A percentile compares a stretch with the other conserved stretches of the same genome.
Evolutionary conservation across 352 stramenopile species (phyloP).

Genomic region (Globisporangium alternatum): DNA sequence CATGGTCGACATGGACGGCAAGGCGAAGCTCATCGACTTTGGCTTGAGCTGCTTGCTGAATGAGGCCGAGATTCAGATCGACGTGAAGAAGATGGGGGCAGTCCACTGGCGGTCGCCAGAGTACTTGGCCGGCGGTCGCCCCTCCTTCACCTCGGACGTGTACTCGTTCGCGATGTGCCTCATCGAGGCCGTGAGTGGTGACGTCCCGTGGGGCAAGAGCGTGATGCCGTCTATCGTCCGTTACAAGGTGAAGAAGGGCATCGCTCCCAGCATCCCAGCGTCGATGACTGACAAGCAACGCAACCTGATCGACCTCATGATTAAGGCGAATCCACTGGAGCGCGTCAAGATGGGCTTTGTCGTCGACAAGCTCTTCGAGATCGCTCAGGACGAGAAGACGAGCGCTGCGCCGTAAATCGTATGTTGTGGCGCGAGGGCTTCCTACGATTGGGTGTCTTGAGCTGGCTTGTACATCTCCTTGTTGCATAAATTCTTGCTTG

Average conservation of each 20-base stretch:
- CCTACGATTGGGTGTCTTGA: too few relatives aligned
- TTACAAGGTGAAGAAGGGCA: background rate
- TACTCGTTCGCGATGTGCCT: slow-evolving; percentile 1
- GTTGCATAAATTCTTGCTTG: too few relatives aligned
- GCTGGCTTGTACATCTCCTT: too few relatives aligned
- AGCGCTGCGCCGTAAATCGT: background rate
- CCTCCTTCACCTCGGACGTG: slow-evolving; percentile 9
- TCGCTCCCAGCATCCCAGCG: background rate
- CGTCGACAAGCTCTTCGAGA: background rate
- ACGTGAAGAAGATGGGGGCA: background rate
- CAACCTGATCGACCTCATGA: background rate
- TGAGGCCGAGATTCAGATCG: slow-evolving; percentile 6
- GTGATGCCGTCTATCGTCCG: background rate
- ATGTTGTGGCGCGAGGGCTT: background rate
- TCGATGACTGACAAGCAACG: background rate
- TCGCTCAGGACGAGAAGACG: background rate
- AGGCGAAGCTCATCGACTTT: slow-evolving; percentile 17
- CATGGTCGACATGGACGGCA: slow-evolving; percentile 16
- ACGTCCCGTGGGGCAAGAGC: background rate
- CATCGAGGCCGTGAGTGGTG: background rate
- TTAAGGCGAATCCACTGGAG: background rate
- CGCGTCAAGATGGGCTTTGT: background rate
- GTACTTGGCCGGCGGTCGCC: slow-evolving; percentile 1
- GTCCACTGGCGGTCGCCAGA: slow-evolving; percentile 1
- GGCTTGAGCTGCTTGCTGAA: slow-evolving; percentile 12